Evolutionary conservation across 2,329 filamentous ascomycete genomes (phyloP), one percentile per base, ranked within the genome.

Genomic region (Colletotrichum limetticola): DNA sequence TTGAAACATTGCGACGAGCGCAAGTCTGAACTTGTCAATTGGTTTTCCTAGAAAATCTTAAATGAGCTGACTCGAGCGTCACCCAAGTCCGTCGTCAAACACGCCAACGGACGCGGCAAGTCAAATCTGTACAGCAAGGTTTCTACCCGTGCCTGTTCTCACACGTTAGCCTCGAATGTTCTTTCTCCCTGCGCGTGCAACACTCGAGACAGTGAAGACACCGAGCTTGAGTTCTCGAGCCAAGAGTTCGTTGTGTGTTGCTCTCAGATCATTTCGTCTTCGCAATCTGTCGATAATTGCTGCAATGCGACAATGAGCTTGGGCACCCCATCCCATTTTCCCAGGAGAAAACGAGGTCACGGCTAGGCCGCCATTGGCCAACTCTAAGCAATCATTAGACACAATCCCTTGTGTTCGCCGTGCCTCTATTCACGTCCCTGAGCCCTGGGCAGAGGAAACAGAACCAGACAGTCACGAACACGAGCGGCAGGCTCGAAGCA

Each of bases 11-110:
- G 16, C 64, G 26, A 52, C 64, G 52, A 42, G 19, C 52, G n/a
- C 24, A 64, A 35, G 60, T 69, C 65, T 59, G 69, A 69, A 60
- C 53, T 63, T 58, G n/a, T 49, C 42, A 49, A 19, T n/a, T 19
- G 19, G 42, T 4, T n/a, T 19, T 49, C 7, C 19, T 30, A 55
- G 30, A 30, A 71, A 72, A 68, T 59, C 64, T 62, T 59, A 63
- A 63, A 68, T 63, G 35, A 30, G 53, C 69, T 59, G 69, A 72
- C 58, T 64, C 63, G 57, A 24, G 8, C 69, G 24, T 53, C 58
- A 32, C 58, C 69, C 64, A 59, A 58, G 64, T 24, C 57, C 57
- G 49, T 61, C 8, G 49, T 72, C 60, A 65, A 60, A 65, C 68
- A 58, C 28, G 57, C 64, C 68, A 61, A 66, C 24, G 35, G 56